Evolutionary conservation across 169 alveolate species (phyloP).

Genomic region (Cryptosporidium meleagridis): DNA sequence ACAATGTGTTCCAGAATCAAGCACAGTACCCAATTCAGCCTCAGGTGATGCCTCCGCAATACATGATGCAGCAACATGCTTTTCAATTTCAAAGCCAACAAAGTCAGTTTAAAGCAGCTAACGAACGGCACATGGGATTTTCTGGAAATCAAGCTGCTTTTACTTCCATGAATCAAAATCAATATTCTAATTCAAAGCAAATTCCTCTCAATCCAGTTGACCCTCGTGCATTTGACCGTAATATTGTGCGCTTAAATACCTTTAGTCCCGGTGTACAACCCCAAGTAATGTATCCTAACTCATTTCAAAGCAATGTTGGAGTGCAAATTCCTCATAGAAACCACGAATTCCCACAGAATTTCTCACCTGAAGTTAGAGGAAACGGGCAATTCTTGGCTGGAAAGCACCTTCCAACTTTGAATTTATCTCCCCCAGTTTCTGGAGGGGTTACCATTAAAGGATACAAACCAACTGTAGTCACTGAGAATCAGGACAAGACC

Average conservation of each 20-base stretch:
- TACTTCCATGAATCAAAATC: neutral
- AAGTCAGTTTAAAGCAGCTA: slow-evolving; percentile 3
- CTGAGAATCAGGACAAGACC: slow-evolving; percentile 56
- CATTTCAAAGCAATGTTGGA: neutral
- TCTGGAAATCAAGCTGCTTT: neutral
- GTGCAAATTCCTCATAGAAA: neutral
- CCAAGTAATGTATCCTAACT: neutral
- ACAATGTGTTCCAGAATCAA: neutral
- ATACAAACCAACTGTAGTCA: slow-evolving; percentile 47
- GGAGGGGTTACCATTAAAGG: slow-evolving; percentile 73
- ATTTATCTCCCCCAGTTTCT: neutral
- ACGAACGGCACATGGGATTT: slow-evolving; percentile 21
- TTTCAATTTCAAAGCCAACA: slow-evolving; percentile 38
- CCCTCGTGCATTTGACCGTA: slow-evolving; percentile 4
- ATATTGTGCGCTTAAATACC: slow-evolving; percentile 24
- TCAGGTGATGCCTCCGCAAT: slow-evolving; percentile 46
- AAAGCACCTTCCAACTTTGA: neutral
- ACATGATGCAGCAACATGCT: slow-evolving; percentile 1
- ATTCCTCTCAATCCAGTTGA: slow-evolving; percentile 3
- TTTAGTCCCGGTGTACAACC: slow-evolving; percentile 14
- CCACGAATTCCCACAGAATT: neutral
- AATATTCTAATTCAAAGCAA: neutral
- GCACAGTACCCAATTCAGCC: slow-evolving; percentile 27
- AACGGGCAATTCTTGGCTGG: neutral
- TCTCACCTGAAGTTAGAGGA: neutral